Evolutionary conservation across 805 yeast genomes (phyloP).

Genomic region (Debaryomyces prosopidis): DNA sequence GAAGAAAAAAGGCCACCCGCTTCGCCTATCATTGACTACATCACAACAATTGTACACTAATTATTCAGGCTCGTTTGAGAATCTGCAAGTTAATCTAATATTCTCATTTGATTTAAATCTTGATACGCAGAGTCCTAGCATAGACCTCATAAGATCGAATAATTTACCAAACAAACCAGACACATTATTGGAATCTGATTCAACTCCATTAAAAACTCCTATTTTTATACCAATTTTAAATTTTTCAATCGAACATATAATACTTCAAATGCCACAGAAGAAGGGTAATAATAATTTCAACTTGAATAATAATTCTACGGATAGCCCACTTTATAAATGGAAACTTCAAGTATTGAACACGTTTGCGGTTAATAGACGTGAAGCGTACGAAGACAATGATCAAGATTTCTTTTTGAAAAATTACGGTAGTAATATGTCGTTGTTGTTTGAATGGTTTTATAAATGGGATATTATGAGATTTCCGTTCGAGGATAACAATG

Average conservation of each 20-base stretch:
- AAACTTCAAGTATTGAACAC: constrained; percentile 28
- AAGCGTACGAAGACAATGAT: constrained; percentile 16
- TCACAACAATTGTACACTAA: constrained; percentile 36
- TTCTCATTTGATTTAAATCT: constrained; percentile 37
- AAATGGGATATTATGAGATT: constrained; percentile 18
- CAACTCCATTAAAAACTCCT: constrained; percentile 22
- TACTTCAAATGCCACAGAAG: constrained; percentile 22
- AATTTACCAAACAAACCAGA: constrained; percentile 1
- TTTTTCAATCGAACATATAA: constrained; percentile 33
- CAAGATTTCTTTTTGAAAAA: constrained; percentile 19
- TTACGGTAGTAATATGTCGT: constrained; percentile 29
- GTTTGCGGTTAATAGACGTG: constrained; percentile 29
- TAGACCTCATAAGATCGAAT: constrained; percentile 30
- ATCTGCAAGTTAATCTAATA: constrained; percentile 26
- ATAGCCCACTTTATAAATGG: constrained; percentile 30
- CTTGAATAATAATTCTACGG: constrained; percentile 13
- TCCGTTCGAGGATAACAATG: constrained; percentile 11
- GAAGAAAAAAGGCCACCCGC: constrained; percentile 5
- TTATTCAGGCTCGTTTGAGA: constrained; percentile 19
- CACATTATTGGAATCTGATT: neutral
- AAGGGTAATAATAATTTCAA: constrained; percentile 8
- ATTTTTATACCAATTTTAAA: constrained; percentile 36
- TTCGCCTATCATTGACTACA: constrained; percentile 29
- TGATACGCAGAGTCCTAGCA: constrained; percentile 34
- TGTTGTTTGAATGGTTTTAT: constrained; percentile 27